Evolutionary conservation across 352 stramenopile species (phyloP), one percentile per base, ranked within the genome.

Genomic region (Saprolegnia parasitica): DNA sequence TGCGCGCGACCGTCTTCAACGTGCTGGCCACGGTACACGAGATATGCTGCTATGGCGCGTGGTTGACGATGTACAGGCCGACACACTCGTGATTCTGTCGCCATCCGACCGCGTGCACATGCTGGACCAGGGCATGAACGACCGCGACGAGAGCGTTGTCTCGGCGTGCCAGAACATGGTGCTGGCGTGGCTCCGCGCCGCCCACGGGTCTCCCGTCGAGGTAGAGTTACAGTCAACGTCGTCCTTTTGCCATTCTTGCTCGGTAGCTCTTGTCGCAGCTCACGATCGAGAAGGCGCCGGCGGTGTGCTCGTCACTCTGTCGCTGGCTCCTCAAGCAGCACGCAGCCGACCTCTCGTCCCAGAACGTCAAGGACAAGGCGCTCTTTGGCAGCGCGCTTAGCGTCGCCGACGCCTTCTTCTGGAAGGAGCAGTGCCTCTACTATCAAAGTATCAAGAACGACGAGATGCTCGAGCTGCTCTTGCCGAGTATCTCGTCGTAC

Each of bases 351-450:
- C 24, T 60, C n/a, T 18, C 15, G 9, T 11, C 61, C 46, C 46
- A 46, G 3, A 26, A 46, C 6, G 18, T 70, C 49, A 70, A 70
- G 63, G 55, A 52, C 63, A 60, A 62, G 46, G 63, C 63, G 39
- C 39, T 70, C 20, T 46, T 70, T 8, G 63, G 63, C 5, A n/a
- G 21, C 6, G 21, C 18, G 5, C 54, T 70, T 23, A 58, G 42
- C 13, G 26, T 52, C 35, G 37, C 23, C 50, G 63, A 70, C 9
- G 40, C 63, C 6, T 93, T 91, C 62, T 91, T 90, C 55, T 93
- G 85, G 85, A 80, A 77, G 67, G 82, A 93, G 65, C 83, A 93
- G 64, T 93, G 85, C 64, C 72, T 81, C 24, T 90, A 87, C 67
- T 89, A 88, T 57, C 80, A 86, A 55, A 78, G 81, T 23, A 77